Percentiles rank a stretch among this genome's conserved stretches.
Conservation (phyloP, 805 yeast genomes). For the Candida montana region DNA sequence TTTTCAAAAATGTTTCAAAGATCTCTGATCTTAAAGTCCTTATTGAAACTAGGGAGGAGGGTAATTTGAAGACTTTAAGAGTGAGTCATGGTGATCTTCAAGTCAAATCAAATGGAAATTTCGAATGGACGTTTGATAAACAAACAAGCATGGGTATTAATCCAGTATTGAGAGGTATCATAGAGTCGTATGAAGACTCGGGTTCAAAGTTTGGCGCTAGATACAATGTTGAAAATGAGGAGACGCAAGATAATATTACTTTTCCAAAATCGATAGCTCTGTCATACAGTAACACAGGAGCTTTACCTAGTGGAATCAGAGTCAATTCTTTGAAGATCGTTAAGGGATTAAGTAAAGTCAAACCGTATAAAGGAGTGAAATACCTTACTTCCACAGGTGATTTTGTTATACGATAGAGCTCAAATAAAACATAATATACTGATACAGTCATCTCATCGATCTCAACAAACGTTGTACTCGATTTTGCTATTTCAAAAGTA, state of each 20-base stretch:
- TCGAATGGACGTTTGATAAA: constrained; percentile 67
- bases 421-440: not conserved
- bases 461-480: too few relatives aligned
- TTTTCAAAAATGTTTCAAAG: constrained; percentile 38
- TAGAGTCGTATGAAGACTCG: constrained; percentile 28
- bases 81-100: constrained; percentile 75
- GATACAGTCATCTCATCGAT: too few relatives aligned
- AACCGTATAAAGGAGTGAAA: constrained; percentile 89
- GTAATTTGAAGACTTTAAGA: constrained; percentile 50
- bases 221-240: not conserved
- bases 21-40: constrained; percentile 44
- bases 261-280: constrained; percentile 45
- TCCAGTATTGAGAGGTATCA: constrained; percentile 61
- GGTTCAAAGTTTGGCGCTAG: constrained; percentile 4
- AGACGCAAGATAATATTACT: not conserved
- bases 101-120: constrained; percentile 43
- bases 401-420: constrained; percentile 25
- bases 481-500: too few relatives aligned
- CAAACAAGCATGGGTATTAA: constrained; percentile 55
- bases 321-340: constrained; percentile 59
- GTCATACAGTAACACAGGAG: constrained; percentile 57
- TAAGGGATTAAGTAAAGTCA: constrained; percentile 57
- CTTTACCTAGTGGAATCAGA: constrained; percentile 68
- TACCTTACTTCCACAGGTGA: constrained; percentile 65
- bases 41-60: constrained; percentile 26